phyloP scores from a whole-genome alignment of 257 asterid species.

The Solanum peruvianum region DNA sequence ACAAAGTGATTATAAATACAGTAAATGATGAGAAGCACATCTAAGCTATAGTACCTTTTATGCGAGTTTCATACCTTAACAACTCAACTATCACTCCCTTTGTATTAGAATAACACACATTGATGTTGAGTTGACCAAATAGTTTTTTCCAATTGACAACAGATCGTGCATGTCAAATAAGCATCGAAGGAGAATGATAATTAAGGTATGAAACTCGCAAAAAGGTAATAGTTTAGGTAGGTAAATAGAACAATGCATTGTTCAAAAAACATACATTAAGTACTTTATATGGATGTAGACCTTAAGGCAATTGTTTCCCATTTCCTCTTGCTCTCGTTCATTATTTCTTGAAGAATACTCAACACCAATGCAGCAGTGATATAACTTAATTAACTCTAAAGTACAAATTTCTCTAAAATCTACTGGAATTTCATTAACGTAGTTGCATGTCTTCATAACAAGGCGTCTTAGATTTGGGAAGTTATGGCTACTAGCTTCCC shows the following conservation, averaged over 20 bases:
- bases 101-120: too few species aligned
- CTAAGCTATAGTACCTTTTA: neutral
- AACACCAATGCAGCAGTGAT: neutral
- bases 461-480: neutral
- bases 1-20: neutral
- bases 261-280: neutral
- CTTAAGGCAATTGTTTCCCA: neutral
- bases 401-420: neutral
- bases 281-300: neutral
- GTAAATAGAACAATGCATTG: neutral
- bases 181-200: neutral
- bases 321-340: neutral
- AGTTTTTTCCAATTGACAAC: too few species aligned
- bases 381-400: neutral
- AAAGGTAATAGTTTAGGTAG: neutral
- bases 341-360: neutral
- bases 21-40: neutral
- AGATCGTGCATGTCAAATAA: too few species aligned
- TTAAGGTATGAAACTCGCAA: neutral
- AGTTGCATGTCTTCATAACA: neutral
- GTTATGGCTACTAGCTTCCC: neutral
- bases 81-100: neutral
- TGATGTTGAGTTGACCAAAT: too few species aligned
- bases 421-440: neutral
- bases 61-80: neutral